Base-by-base conservation (phyloP, 805 yeast species). In the Barnettozyma vustinii region DNA sequence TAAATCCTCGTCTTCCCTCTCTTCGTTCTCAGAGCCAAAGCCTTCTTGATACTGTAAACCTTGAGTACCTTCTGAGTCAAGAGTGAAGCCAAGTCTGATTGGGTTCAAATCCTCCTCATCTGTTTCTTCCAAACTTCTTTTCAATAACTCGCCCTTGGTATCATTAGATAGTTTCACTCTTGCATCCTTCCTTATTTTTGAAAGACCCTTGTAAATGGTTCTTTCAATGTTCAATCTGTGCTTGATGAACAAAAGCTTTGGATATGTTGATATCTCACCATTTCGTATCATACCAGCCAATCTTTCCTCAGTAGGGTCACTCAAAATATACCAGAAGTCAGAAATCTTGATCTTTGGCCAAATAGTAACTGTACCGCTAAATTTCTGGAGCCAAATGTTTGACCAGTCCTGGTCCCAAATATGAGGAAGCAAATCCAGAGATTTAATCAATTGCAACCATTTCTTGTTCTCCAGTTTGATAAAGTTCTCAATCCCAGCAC, bases 321-420 rank as follows among this genome's bases (percentile, higher is more conserved):
- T 73, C 47, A 86, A 66, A 42, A 86, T 80, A 58, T 81, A 73
- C 67, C 71, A 72, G 53, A 84, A 80, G 59, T 87, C 94, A 32
- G 62, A 63, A 12, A 83, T 61, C 33, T 68, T 68, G 53, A 82
- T 76, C 54, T 82, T 76, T 2, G 94, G 94, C 81, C 88, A 86
- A 19, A 86, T 71, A 0, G 94, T 87, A 10, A 86, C 81, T 0
- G 87, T 75, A 1, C 95, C 95, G 42, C 83, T 77, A 59, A 87
- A 86, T 50, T 75, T 69, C 67, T 86, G 95, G 26, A 87, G 66
- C 75, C 87, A 86, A 16, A 86, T 74, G 58, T 78, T 81, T 54
- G 87, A 83, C 92, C 92, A 87, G 64, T 86, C 94, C 62, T 82
- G 88, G 56, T 83, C 84, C 69, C 82, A 65, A 40, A 84, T 62